Evolutionary conservation across 2,329 filamentous ascomycete species (phyloP).

Genomic region (Amauroascus niger): DNA sequence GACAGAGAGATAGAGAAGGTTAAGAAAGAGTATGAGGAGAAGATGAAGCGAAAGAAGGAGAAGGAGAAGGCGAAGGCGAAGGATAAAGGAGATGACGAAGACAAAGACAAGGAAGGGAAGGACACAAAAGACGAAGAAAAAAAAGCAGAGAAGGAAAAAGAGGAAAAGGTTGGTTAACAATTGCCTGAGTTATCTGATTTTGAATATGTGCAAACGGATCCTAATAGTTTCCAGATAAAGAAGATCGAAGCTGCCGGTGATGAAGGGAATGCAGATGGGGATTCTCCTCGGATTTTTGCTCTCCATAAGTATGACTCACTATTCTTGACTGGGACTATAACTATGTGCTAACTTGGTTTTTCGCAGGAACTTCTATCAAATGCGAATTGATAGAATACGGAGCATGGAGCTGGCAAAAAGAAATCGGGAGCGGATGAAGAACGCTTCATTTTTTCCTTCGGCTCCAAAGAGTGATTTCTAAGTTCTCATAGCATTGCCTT

Average conservation of each 20-base stretch:
- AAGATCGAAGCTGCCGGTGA: conserved; percentile 38
- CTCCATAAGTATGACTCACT: conserved; percentile 57
- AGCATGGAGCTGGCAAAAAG: conserved; percentile 70
- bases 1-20: conserved; percentile 40
- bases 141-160: conserved; percentile 38
- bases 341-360: conserved; percentile 6
- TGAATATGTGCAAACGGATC: background rate
- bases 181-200: background rate
- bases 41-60: conserved; percentile 60
- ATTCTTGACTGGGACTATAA: background rate
- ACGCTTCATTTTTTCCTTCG: conserved; percentile 72
- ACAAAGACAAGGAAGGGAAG: conserved; percentile 40
- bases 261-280: conserved; percentile 39
- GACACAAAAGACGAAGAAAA: conserved; percentile 35
- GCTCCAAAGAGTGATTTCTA: conserved; percentile 54
- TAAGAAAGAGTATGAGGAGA: conserved; percentile 58
- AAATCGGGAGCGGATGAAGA: conserved; percentile 68
- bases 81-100: conserved; percentile 41
- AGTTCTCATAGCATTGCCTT: background rate
- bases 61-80: conserved; percentile 44
- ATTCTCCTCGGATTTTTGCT: conserved; percentile 70
- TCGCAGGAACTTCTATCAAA: conserved; percentile 72
- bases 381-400: conserved; percentile 67
- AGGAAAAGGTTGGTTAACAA: conserved; percentile 43
- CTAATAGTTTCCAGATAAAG: conserved; percentile 31